Evolutionary conservation across 495 filamentous ascomycete genomes (phyloP).

Genomic region (Podospora australis): DNA sequence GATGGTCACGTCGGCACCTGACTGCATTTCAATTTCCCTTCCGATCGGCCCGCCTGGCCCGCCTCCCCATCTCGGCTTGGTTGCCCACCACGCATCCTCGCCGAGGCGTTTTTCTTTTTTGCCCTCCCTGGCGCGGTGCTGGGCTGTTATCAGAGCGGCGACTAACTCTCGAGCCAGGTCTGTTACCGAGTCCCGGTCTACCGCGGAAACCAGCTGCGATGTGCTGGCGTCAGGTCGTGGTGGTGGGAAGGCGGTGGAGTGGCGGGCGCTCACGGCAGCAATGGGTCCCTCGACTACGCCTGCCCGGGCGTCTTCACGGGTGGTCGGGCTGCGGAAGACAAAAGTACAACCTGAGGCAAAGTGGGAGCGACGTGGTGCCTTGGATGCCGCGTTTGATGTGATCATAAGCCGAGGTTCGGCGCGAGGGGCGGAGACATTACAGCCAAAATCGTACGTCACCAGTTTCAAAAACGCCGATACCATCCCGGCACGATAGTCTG

Average conservation of each 20-base stretch:
- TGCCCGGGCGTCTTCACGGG: slow-evolving; percentile 60
- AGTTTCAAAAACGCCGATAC: slow-evolving; percentile 70
- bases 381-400: slow-evolving; percentile 45
- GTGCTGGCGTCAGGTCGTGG: slow-evolving; percentile 8
- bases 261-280: slow-evolving; percentile 53
- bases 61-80: slow-evolving; percentile 67
- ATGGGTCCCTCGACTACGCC: slow-evolving; percentile 74
- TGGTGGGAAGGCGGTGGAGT: slow-evolving; percentile 43
- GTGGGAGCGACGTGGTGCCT: slow-evolving; percentile 39
- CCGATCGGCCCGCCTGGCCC: slow-evolving; percentile 58
- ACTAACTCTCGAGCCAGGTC: slow-evolving; percentile 71
- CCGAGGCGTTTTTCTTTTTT: slow-evolving; percentile 58
- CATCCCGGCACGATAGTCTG: slow-evolving; percentile 63
- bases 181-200: slow-evolving; percentile 46
- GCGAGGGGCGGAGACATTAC: slow-evolving; percentile 58
- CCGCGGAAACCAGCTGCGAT: background rate
- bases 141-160: slow-evolving; percentile 67
- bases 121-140: slow-evolving; percentile 73
- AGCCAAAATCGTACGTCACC: slow-evolving; percentile 71
- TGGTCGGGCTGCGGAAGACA: slow-evolving; percentile 60
- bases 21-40: slow-evolving; percentile 42
- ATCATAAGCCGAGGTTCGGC: slow-evolving; percentile 57
- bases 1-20: slow-evolving; percentile 28
- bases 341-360: slow-evolving; percentile 48
- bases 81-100: slow-evolving; percentile 77